Evolutionary conservation across 2,329 filamentous ascomycete genomes (phyloP), one percentile per base, ranked within the genome.

Genomic region (Fusarium tupiense): DNA sequence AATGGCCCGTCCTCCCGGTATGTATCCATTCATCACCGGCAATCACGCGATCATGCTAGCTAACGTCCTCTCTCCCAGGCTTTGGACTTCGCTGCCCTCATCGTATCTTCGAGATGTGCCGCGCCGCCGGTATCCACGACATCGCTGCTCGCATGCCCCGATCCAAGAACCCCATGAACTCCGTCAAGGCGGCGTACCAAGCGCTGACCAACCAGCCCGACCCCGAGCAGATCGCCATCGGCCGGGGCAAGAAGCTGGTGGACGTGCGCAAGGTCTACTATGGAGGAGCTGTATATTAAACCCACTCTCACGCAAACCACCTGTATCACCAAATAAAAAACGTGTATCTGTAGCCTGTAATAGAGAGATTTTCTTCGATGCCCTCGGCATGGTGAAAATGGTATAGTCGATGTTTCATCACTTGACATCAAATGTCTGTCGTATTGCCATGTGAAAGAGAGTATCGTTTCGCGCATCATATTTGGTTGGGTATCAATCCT

Each of bases 221-320:
- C 80, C 96, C 96, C 37, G 94, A 98, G 82, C 91, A 96, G 81
- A 92, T 99, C 80, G 96, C 96, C 64, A 89, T 93, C 57, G 96
- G 94, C 60, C 87, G 95, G 74, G 96, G 96, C 70, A 96, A 94
- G 89, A 99, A 99, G 89, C 83, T 99, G 80, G 95, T 99, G 40
- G 96, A 99, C 86, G 94, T 96, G 74, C 88, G 96, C 77, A 98
- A 96, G 87, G 96, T 98, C 80, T 99, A 99, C 86, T 98, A 98
- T 84, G 95, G 94, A 60, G 94, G 94, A 44, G 88, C 88, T 83
- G 88, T 92, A 83, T 88, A 90, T 80, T 90, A 88, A 81, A 72
- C 49, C 29, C 66, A 59, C 52, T 54, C 67, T 40, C 60, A 46
- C 19, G 41, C 58, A 26, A 67, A 58, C 38, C 53, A 61, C 46